phyloP scores from a whole-genome alignment of 1,284 basidiomycete species.

The Tylopilus sp. region DNA sequence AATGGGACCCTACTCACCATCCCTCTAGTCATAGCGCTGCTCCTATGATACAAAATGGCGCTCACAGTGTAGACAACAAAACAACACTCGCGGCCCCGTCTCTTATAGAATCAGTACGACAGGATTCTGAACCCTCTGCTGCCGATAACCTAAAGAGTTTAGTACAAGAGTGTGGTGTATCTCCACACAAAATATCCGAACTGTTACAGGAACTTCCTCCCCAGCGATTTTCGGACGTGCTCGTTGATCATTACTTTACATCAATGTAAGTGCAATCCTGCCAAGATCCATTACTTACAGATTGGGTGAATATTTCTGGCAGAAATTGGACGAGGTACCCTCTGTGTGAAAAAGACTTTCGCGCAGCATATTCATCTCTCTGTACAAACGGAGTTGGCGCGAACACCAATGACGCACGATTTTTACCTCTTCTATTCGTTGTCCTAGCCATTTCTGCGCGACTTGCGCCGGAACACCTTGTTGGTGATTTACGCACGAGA shows the following conservation, averaged over 20 bases:
- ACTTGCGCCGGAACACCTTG: conserved; percentile 80
- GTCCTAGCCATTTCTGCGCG: conserved; percentile 89
- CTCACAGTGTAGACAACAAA: conserved; percentile 27
- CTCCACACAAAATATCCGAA: conserved; percentile 84
- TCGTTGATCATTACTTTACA: conserved; percentile 74
- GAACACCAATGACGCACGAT: conserved; percentile 82
- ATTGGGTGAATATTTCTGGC: conserved; percentile 8
- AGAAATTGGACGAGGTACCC: conserved; percentile 97
- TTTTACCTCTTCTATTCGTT: conserved; percentile 87
- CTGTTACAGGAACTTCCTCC: conserved; percentile 86
- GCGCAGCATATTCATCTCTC: conserved; percentile 75
- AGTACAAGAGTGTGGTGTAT: conserved; percentile 86
- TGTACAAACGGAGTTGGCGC: conserved; percentile 66
- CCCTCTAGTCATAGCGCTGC: conserved; percentile 4
- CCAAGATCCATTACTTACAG: background rate
- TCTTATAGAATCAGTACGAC: conserved; percentile 44
- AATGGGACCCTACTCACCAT: conserved; percentile 26
- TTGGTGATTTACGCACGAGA: conserved; percentile 70
- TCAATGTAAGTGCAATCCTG: conserved; percentile 53
- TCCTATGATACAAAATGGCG: conserved; percentile 25
- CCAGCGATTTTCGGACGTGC: conserved; percentile 64
- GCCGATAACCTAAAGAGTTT: conserved; percentile 76
- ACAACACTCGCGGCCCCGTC: conserved; percentile 26
- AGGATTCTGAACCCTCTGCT: conserved; percentile 63
- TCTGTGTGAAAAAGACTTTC: conserved; percentile 83